These are phyloP conservation scores for Yamadazyma insecticola DNA, from an alignment of 805 yeast genomes.

Conservation along the genomic window DNA sequence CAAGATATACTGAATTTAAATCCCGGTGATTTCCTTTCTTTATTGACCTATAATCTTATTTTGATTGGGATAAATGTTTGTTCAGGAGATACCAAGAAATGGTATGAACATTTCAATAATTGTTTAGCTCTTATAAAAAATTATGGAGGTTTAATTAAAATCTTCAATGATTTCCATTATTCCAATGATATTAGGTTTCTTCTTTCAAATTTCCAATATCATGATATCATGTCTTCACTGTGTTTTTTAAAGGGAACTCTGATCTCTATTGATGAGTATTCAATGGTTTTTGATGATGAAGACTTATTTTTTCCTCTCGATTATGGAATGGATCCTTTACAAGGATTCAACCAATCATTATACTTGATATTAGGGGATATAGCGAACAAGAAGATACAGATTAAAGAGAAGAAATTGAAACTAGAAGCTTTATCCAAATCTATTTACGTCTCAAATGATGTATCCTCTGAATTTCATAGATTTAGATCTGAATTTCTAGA, in stretches of 20 bases:
- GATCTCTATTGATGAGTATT: slow-evolving; percentile 11
- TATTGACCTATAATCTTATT: slow-evolving; percentile 4
- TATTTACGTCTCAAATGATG: too few species aligned
- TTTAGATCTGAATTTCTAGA: too few species aligned
- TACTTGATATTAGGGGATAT: slow-evolving; percentile 15
- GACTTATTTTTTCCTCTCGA: slow-evolving; percentile 6
- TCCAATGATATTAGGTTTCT: slow-evolving; percentile 18
- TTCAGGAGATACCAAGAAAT: slow-evolving; percentile 16
- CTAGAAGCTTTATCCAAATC: too few species aligned
- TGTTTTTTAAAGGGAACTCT: slow-evolving; percentile 13
- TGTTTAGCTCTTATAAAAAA: slow-evolving; percentile 2
- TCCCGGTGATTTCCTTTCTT: neutral
- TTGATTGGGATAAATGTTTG: slow-evolving; percentile 11
- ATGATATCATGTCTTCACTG: slow-evolving; percentile 15
- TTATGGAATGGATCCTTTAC: slow-evolving; percentile 23
- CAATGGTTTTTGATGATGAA: slow-evolving; percentile 1
- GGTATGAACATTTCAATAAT: slow-evolving; percentile 9
- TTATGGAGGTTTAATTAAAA: slow-evolving; percentile 13
- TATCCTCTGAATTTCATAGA: too few species aligned
- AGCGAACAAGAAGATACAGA: slow-evolving; percentile 4
- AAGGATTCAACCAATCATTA: slow-evolving; percentile 17
- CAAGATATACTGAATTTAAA: neutral
- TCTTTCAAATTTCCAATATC: slow-evolving; percentile 17
- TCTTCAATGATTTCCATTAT: slow-evolving; percentile 11
- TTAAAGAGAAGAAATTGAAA: slow-evolving; percentile 1